These are phyloP conservation scores for Hypoxylon intermedium DNA, from an alignment of 495 filamentous ascomycete genomes.

Conservation along the genomic window DNA sequence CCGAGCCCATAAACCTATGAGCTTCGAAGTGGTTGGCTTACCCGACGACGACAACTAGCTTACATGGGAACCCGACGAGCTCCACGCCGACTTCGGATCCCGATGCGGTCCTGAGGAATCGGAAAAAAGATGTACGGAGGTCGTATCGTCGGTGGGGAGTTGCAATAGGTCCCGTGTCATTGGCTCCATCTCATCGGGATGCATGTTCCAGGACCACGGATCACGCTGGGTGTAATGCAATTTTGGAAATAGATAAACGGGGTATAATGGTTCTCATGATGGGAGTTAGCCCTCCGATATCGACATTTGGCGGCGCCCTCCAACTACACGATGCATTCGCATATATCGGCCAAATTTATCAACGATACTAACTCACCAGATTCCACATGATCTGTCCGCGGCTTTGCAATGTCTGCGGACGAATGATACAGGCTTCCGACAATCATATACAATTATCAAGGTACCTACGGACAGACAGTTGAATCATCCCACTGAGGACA, in stretches of 20 bases:
- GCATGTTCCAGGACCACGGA: background rate
- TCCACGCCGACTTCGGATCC: slow-evolving; percentile 15
- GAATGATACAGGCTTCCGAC: too few relatives aligned
- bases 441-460: too few relatives aligned
- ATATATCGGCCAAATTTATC: too few relatives aligned
- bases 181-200: background rate
- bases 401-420: too few relatives aligned
- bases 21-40: too few relatives aligned
- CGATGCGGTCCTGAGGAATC: background rate
- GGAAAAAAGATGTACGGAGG: background rate
- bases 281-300: too few relatives aligned
- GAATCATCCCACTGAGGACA: too few relatives aligned
- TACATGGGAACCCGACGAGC: background rate
- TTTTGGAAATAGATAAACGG: background rate
- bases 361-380: too few relatives aligned
- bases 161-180: background rate
- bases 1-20: too few relatives aligned
- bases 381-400: too few relatives aligned
- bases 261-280: background rate
- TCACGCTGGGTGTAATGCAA: background rate
- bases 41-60: background rate
- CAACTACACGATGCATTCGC: background rate
- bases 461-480: too few relatives aligned
- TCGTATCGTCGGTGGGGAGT: background rate
- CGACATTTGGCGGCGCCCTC: background rate